Percentiles rank a stretch among this genome's conserved stretches.
Conservation (phyloP, 495 filamentous ascomycete species). For the Penicillium verhagenii region DNA sequence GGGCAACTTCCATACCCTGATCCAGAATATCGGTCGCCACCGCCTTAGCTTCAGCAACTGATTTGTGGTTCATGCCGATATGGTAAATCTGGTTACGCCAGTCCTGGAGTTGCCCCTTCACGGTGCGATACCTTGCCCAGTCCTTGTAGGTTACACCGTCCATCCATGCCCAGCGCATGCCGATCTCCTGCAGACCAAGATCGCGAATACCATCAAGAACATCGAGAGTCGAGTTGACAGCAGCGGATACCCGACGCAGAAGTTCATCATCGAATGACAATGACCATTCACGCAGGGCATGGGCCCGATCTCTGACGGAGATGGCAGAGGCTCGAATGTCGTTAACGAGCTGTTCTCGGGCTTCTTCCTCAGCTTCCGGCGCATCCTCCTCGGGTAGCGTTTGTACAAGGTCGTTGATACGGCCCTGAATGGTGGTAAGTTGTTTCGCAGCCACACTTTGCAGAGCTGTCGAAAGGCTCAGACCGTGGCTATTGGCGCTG, state of each 20-base stretch:
- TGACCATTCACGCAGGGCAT: slow-evolving; percentile 77
- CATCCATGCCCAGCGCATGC: slow-evolving; percentile 97
- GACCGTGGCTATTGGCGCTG: slow-evolving; percentile 63
- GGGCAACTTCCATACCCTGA: slow-evolving; percentile 75
- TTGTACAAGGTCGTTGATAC: slow-evolving; percentile 62
- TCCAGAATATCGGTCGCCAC: slow-evolving; percentile 69
- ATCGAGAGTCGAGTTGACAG: slow-evolving; percentile 76
- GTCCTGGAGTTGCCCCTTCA: slow-evolving; percentile 79
- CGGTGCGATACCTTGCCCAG: slow-evolving; percentile 85
- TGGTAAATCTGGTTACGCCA: slow-evolving; percentile 79
- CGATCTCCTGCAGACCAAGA: slow-evolving; percentile 88
- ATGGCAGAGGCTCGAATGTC: slow-evolving; percentile 74
- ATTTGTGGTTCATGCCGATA: slow-evolving; percentile 68
- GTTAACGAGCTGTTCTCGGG: slow-evolving; percentile 59
- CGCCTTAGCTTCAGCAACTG: slow-evolving; percentile 65
- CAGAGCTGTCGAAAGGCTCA: slow-evolving; percentile 65
- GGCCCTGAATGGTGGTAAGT: slow-evolving; percentile 62
- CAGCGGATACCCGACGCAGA: slow-evolving; percentile 63
- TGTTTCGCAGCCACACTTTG: slow-evolving; percentile 62
- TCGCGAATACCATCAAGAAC: slow-evolving; percentile 84
- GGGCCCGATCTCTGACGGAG: slow-evolving; percentile 74
- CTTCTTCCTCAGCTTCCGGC: slow-evolving; percentile 53
- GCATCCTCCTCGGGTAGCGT: slow-evolving; percentile 51
- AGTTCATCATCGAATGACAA: slow-evolving; percentile 70
- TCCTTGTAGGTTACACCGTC: slow-evolving; percentile 94